Evolutionary conservation across 768 basidiomycete species (phyloP), one percentile per base, ranked within the genome.

Genomic region (Kwoniella sp.): DNA sequence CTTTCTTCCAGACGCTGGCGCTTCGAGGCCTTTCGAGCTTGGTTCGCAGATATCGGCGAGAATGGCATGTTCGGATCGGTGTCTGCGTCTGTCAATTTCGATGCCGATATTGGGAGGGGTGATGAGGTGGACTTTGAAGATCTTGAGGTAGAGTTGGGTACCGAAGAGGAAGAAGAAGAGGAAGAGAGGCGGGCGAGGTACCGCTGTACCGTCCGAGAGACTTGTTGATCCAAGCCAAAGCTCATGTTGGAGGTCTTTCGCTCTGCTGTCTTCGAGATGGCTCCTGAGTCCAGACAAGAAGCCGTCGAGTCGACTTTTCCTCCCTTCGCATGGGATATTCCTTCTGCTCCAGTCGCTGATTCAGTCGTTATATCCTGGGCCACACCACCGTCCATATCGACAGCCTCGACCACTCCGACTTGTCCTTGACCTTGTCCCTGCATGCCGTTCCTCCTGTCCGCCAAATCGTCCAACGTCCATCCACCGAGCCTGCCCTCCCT

Each of bases 401-500:
- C n/a, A n/a, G n/a, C n/a, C n/a, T n/a, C n/a, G n/a, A n/a, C n/a
- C n/a, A n/a, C n/a, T n/a, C 50, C 50, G 23, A 51, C 50, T 51
- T 8, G 13, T 51, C 9, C 17, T 12, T 22, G 17, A 51, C 23
- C 8, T 56, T 15, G 4, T 22, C 55, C 55, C 22, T 37, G 7
- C 41, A 15, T 25, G 13, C 31, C 41, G 20, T 45, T 3, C 17
- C 20, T 9, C 15, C 41, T 8, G 20, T 45, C 23, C 26, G 55
- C 64, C 58, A 81, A 53, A 53, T 80, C 78, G 58, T 82, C 81
- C 57, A 81, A 50, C 25, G 79, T 81, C 72, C 76, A 79, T 55
- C 72, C 58, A 17, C 80, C 79, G 25, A 81, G 63, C 55, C 74
- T 81, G 25, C 83, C 84, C 22, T 82, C 80, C 47, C 95, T 87